Evolutionary conservation across 2,329 filamentous ascomycete genomes (phyloP).

Genomic region (Venturia pyrina): DNA sequence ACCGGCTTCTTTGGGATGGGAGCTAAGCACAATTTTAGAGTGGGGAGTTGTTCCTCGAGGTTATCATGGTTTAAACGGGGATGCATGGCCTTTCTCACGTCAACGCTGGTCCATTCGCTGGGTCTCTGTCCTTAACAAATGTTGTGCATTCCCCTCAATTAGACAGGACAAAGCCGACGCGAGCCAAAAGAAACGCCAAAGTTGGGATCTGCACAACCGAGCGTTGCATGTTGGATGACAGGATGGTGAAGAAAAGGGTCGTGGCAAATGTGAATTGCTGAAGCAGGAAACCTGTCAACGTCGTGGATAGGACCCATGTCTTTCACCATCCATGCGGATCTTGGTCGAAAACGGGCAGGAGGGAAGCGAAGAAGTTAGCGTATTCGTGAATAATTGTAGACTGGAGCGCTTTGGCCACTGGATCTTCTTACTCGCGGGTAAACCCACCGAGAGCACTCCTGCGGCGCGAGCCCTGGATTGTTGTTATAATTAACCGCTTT

Average conservation of each 20-base stretch:
- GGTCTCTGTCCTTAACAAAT: not conserved
- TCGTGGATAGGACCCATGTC: constrained; percentile 4
- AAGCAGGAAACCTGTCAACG: constrained; percentile 2
- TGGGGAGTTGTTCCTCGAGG: constrained; percentile 3
- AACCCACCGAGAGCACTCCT: not conserved
- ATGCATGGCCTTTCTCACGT: constrained; percentile 1
- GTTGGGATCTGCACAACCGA: constrained; percentile 2
- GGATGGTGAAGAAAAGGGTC: constrained; percentile 4
- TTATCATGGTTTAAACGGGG: constrained; percentile 7
- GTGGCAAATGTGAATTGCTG: constrained; percentile 5
- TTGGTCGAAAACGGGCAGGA: constrained; percentile 5
- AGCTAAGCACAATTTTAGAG: constrained; percentile 3
- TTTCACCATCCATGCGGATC: constrained; percentile 5
- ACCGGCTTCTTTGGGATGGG: not conserved
- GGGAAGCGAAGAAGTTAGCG: constrained; percentile 4
- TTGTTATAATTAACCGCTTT: constrained; percentile 3
- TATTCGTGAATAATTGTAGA: constrained; percentile 3
- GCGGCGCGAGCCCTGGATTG: not conserved
- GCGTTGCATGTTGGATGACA: constrained; percentile 6
- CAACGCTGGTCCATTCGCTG: not conserved
- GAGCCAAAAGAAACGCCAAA: constrained; percentile 6
- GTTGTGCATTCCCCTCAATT: constrained; percentile 2
- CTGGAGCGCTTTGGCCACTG: not conserved
- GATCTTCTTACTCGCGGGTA: constrained; percentile 1
- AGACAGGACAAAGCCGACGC: constrained; percentile 2